A percentile compares a stretch with the other conserved stretches of the same genome.
Conservation (phyloP, 768 basidiomycete species). For the Fomitopsis pulvina region DNA sequence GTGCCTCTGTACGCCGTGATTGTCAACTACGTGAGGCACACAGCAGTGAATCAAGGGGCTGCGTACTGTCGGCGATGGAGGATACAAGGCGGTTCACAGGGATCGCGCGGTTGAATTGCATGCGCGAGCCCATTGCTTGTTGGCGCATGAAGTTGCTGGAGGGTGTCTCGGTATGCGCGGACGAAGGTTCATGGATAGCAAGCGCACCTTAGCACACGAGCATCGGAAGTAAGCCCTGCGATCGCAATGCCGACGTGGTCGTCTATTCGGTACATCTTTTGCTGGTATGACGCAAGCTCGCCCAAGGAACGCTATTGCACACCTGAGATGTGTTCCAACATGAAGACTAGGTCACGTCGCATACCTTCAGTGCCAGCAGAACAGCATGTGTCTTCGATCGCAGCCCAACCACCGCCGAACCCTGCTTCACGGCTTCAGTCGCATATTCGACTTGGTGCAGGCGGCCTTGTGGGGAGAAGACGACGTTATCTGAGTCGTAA, state of each 20-base stretch:
- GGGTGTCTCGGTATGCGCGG: neutral
- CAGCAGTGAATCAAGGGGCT: neutral
- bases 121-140: constrained; percentile 91
- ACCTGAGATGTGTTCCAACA: neutral
- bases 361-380: constrained; percentile 86
- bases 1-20: constrained; percentile 62
- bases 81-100: constrained; percentile 93
- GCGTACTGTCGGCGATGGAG: constrained; percentile 91
- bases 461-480: constrained; percentile 93
- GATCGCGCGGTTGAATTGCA: constrained; percentile 92
- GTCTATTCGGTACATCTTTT: constrained; percentile 99
- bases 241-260: constrained; percentile 99
- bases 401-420: constrained; percentile 96
- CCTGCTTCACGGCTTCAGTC: constrained; percentile 98
- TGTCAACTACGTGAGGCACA: neutral
- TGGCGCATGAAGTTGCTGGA: constrained; percentile 97
- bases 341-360: constrained; percentile 12
- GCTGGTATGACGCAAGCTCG: constrained; percentile 98
- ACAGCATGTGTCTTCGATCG: constrained; percentile 94
- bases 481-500: constrained; percentile 98
- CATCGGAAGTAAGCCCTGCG: constrained; percentile 97
- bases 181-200: neutral
- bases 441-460: constrained; percentile 98
- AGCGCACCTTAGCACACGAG: constrained; percentile 86
- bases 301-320: constrained; percentile 82